Percentiles rank a stretch among this genome's conserved stretches.
phyloP scores from a whole-genome alignment of 345 rosid genomes.

The Sisymbrium altissimum region DNA sequence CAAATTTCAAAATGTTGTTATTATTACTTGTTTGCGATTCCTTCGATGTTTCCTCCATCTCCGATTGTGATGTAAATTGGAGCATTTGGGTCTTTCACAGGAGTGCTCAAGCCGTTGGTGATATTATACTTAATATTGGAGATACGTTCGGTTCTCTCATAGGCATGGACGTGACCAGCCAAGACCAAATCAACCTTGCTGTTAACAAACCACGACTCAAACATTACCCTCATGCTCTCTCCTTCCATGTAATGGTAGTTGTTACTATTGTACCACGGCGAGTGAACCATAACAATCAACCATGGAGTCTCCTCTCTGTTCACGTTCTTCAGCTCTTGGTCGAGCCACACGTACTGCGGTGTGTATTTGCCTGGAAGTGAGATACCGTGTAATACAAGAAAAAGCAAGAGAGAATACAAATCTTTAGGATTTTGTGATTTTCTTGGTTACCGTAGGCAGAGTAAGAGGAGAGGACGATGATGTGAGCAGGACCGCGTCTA shows the following conservation, averaged over 20 bases:
- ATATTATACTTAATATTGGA: conserved; percentile 52
- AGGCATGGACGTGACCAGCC: conserved; percentile 49
- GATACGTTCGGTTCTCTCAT: conserved; percentile 51
- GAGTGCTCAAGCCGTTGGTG: conserved; percentile 42
- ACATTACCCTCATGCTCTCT: conserved; percentile 47
- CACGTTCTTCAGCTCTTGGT: conserved; percentile 37
- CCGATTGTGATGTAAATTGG: conserved; percentile 62
- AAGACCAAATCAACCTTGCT: conserved; percentile 47
- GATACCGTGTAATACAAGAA: not conserved
- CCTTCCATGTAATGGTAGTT: conserved; percentile 51
- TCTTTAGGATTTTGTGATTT: not conserved
- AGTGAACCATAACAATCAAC: conserved; percentile 33
- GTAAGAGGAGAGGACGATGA: conserved; percentile 47
- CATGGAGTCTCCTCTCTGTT: conserved; percentile 39
- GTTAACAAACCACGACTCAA: conserved; percentile 43
- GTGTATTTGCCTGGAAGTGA: conserved; percentile 33
- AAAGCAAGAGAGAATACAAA: not conserved
- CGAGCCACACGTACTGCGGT: conserved; percentile 37
- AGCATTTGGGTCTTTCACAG: conserved; percentile 45
- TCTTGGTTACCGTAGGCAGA: conserved; percentile 43
- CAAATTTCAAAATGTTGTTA: not conserved
- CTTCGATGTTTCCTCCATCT: conserved; percentile 79
- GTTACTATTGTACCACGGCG: conserved; percentile 38
- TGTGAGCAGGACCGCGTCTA: conserved; percentile 42
- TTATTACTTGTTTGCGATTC: conserved; percentile 31